These are phyloP conservation scores for Globisporangium cederbergense DNA, from an alignment of 352 stramenopile species.

Conservation along the genomic window DNA sequence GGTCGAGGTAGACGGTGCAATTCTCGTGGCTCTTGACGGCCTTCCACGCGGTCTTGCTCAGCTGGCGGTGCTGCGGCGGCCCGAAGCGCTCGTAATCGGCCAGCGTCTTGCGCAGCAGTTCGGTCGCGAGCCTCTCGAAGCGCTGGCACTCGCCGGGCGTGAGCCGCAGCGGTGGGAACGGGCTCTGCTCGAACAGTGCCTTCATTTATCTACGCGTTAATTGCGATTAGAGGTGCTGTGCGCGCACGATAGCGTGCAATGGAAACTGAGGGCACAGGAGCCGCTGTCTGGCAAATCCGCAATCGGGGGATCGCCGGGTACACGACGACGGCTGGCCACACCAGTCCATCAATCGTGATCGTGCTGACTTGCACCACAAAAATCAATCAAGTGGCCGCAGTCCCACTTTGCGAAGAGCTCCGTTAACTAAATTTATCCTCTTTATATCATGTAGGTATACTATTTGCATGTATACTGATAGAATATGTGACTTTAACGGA, in stretches of 20 bases:
- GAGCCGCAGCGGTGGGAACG: constrained; percentile 23
- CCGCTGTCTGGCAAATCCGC: neutral
- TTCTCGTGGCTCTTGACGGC: constrained; percentile 16
- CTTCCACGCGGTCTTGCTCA: constrained; percentile 17
- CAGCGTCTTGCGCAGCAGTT: constrained; percentile 27
- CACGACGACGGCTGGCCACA: neutral
- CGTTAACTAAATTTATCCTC: neutral
- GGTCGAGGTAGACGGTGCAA: constrained; percentile 16
- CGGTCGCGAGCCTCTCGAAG: constrained; percentile 20
- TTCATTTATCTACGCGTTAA: constrained; percentile 6
- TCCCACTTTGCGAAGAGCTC: neutral
- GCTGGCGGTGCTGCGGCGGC: constrained; percentile 6
- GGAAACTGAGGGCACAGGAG: too few species aligned
- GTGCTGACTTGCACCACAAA: neutral
- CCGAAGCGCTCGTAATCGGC: constrained; percentile 24
- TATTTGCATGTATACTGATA: neutral
- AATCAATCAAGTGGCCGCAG: neutral
- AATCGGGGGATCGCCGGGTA: neutral
- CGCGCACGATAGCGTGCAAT: neutral
- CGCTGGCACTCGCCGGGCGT: constrained; percentile 14
- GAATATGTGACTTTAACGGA: neutral
- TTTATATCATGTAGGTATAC: neutral
- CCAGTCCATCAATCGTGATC: neutral
- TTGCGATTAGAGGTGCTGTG: too few species aligned
- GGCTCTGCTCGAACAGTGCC: constrained; percentile 12